Base-by-base conservation (phyloP, 257 asterid species). In the Galeopsis tetrahit region DNA sequence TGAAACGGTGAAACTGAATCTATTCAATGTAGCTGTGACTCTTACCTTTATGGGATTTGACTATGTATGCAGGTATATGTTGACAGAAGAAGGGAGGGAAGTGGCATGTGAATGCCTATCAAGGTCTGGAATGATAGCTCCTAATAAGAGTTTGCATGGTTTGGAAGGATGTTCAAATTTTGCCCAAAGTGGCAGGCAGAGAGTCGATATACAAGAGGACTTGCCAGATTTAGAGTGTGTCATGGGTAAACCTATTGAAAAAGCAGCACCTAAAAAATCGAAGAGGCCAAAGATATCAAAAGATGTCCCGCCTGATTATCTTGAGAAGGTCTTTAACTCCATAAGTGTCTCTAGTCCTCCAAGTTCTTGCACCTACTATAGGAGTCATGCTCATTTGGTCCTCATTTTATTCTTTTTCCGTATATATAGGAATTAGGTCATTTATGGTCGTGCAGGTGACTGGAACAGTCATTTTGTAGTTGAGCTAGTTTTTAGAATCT, bases 21-120 rank as follows among this genome's bases (percentile, higher is more conserved):
- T 39, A n/a, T 4, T 38, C 9, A 35, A 4, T 58, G 15, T 73
- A 64, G 62, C 56, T 66, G 55, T 64, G 40, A 52, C 53, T 15
- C 15, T 42, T 69, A 32, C 3, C 7, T 53, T 28, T 9, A 36
- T 39, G 68, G 74, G 58, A 66, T 56, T 55, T 77, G 73, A 64
- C 42, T 61, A 61, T 52, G 52, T 21, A 66, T 75, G 70, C 85
- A 94, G 99, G 81, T 94, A 94, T 81, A 94, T 94, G 99, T 83
- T 94, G 84, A 87, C 98, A 2, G 97, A 87, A 69, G 96, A 89
- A 86, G 99, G 99, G 71, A 91, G 87, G 80, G 90, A 87, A 78
- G 87, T 81, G 44, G 99, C 99, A 10, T 86, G 70, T 38, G 95
- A 90, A 71, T 91, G 98, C 82, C 90, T 91, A 36, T 74, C 35